Evolutionary conservation across 768 basidiomycete species (phyloP).

Genomic region (Lactarius tabidus): DNA sequence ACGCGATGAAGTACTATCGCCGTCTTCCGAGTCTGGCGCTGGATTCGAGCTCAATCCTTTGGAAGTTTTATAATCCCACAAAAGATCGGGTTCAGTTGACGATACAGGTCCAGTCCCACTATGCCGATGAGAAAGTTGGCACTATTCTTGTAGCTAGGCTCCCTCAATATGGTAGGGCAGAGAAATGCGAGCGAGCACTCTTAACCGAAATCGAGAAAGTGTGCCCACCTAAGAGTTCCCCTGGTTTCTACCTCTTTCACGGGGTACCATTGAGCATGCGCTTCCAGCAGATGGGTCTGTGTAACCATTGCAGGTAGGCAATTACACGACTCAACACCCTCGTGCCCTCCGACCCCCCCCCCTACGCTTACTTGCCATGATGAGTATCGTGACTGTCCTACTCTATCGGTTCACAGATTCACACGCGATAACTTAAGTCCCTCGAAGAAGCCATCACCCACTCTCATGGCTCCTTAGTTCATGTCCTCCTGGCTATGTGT

Average conservation of each 20-base stretch:
- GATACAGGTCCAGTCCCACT: neutral
- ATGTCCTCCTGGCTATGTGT: slow-evolving; percentile 1
- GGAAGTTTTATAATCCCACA: slow-evolving; percentile 6
- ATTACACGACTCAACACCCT: neutral
- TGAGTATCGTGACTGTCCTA: neutral
- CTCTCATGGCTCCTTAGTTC: neutral
- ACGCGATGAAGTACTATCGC: slow-evolving; percentile 4
- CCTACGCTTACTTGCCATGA: neutral
- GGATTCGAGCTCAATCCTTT: neutral
- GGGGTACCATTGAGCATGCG: neutral
- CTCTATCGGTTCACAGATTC: slow-evolving; percentile 4
- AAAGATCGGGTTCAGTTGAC: neutral
- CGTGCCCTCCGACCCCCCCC: neutral
- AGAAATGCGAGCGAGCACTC: slow-evolving; percentile 1
- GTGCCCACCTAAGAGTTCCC: neutral
- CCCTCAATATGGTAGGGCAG: neutral
- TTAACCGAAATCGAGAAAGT: neutral
- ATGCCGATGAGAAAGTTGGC: neutral
- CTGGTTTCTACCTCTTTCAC: neutral
- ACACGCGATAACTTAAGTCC: neutral
- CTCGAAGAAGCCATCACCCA: slow-evolving; percentile 12
- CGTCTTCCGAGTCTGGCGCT: slow-evolving; percentile 2
- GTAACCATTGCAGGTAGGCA: neutral
- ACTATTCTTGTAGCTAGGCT: neutral
- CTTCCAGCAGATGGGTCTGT: slow-evolving; percentile 11